These are phyloP conservation scores for Aspergillus sp. DNA, from an alignment of 2,329 filamentous ascomycete species.

Conservation along the genomic window DNA sequence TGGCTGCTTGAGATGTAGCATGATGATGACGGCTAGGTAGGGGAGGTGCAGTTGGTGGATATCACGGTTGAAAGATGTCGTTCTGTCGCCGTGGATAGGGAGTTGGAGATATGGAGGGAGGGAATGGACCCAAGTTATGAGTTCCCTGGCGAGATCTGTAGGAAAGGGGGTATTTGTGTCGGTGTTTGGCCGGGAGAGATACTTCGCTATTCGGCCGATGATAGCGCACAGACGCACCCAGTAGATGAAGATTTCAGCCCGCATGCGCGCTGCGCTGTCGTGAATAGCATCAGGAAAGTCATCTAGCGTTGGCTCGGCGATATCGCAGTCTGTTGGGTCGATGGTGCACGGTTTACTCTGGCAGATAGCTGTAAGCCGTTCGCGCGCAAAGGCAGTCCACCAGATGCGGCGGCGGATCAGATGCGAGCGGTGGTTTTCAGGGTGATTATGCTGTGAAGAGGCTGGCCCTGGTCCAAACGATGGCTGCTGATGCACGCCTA, in stretches of 20 bases:
- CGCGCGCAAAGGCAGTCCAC: conserved; percentile 45
- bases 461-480: conserved; percentile 16
- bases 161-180: conserved; percentile 18
- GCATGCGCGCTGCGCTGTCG: conserved; percentile 12
- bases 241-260: conserved; percentile 42
- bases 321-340: conserved; percentile 43
- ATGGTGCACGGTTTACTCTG: conserved; percentile 48
- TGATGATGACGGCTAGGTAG: conserved; percentile 44
- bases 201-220: conserved; percentile 43
- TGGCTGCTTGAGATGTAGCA: conserved; percentile 37
- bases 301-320: conserved; percentile 36
- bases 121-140: conserved; percentile 37
- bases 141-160: conserved; percentile 30
- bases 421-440: conserved; percentile 1
- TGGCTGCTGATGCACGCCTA: conserved; percentile 46
- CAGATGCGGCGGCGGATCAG: conserved; percentile 41
- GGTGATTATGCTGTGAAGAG: conserved; percentile 18
- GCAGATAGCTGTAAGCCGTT: conserved; percentile 43
- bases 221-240: conserved; percentile 45
- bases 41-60: conserved; percentile 46
- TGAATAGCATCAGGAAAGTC: conserved; percentile 40
- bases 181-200: conserved; percentile 28
- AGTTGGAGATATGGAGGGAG: conserved; percentile 36
- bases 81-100: conserved; percentile 26
- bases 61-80: conserved; percentile 39